Evolutionary conservation across 2,329 filamentous ascomycete genomes (phyloP).

Genomic region (Paecilomyces variotii): DNA sequence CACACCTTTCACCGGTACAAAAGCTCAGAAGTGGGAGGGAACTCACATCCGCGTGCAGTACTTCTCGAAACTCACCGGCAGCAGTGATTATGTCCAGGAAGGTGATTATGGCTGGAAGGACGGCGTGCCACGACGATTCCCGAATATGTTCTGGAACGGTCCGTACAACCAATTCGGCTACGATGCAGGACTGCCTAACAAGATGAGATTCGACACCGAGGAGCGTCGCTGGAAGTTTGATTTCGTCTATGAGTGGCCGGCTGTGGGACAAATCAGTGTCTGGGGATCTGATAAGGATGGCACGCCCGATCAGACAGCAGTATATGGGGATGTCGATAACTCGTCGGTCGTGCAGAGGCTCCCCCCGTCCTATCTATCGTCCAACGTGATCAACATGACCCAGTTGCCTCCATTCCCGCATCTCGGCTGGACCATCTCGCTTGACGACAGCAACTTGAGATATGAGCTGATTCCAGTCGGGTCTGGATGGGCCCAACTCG

Average conservation of each 20-base stretch:
- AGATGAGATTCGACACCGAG: slow-evolving; percentile 36
- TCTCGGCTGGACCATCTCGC: slow-evolving; percentile 42
- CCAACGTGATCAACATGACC: slow-evolving; percentile 48
- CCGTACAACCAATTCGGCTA: slow-evolving; percentile 52
- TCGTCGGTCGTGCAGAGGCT: slow-evolving; percentile 50
- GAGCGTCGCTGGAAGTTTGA: slow-evolving; percentile 45
- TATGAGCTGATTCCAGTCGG: slow-evolving; percentile 29
- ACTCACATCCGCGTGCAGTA: slow-evolving; percentile 52
- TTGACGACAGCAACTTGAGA: slow-evolving; percentile 43
- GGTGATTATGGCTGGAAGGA: slow-evolving; percentile 40
- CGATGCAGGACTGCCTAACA: slow-evolving; percentile 45
- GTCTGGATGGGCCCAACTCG: not conserved
- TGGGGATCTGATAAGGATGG: slow-evolving; percentile 55
- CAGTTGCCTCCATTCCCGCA: slow-evolving; percentile 41
- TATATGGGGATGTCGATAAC: slow-evolving; percentile 50
- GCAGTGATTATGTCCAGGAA: slow-evolving; percentile 47
- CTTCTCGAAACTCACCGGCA: slow-evolving; percentile 46
- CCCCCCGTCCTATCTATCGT: slow-evolving; percentile 44
- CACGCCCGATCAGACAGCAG: slow-evolving; percentile 45
- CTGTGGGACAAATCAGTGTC: slow-evolving; percentile 48
- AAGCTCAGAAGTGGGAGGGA: slow-evolving; percentile 46
- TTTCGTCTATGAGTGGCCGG: slow-evolving; percentile 53
- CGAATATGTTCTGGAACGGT: slow-evolving; percentile 39
- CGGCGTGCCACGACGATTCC: not conserved
- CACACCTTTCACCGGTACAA: slow-evolving; percentile 42